These are phyloP conservation scores for Orbilia javanica DNA, from an alignment of 2,329 filamentous ascomycete genomes.

Conservation along the genomic window DNA sequence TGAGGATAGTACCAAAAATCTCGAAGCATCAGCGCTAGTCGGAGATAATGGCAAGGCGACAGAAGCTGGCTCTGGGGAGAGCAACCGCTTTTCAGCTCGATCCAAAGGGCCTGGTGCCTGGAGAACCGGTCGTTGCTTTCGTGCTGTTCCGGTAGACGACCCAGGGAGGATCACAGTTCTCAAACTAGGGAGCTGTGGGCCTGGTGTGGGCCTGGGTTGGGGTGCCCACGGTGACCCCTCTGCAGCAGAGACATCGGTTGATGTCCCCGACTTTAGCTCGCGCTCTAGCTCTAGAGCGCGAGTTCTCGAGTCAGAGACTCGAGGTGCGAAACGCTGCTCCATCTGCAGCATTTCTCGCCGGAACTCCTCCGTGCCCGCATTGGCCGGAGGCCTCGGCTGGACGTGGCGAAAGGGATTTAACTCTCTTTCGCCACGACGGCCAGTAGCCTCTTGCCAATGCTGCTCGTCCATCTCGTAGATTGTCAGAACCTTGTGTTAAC, in stretches of 20 bases:
- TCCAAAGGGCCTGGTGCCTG: background rate
- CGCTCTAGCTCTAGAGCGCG: constrained; percentile 27
- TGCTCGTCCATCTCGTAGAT: background rate
- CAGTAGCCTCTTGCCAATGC: background rate
- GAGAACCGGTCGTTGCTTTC: background rate
- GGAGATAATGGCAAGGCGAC: constrained; percentile 1
- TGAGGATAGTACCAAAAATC: background rate
- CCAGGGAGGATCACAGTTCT: constrained; percentile 1
- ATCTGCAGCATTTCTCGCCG: constrained; percentile 22
- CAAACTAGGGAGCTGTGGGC: background rate
- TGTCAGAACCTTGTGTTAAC: background rate
- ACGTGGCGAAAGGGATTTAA: constrained; percentile 40
- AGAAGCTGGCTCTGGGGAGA: constrained; percentile 13
- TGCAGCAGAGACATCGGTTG: background rate
- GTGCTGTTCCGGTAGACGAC: background rate
- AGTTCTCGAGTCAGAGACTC: constrained; percentile 34
- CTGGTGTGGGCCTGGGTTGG: background rate
- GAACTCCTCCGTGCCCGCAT: constrained; percentile 30
- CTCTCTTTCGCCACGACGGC: constrained; percentile 9
- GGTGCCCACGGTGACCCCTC: background rate
- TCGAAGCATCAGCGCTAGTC: background rate
- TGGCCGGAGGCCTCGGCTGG: constrained; percentile 27
- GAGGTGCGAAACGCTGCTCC: constrained; percentile 22
- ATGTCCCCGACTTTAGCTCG: constrained; percentile 12
- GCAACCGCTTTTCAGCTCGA: background rate